A percentile compares a stretch with the other conserved stretches of the same genome.
Conservation (phyloP, 345 rosid species). For the Hibiscus syriacus region DNA sequence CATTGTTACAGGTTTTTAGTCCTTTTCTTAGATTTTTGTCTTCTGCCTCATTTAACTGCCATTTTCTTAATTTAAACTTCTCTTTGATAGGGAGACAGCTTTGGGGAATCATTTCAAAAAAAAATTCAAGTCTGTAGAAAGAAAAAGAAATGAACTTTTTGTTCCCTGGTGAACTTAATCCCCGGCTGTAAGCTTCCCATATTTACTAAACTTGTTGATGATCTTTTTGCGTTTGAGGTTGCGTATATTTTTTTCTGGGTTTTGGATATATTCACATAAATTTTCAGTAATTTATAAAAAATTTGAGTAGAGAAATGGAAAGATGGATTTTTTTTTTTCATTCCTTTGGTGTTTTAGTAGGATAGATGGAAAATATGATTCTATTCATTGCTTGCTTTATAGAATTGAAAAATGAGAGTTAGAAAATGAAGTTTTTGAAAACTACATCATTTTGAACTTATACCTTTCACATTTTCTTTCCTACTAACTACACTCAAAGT, state of each 20-base stretch:
- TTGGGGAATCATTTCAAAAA: neutral
- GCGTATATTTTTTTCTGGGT: neutral
- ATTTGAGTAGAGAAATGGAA: too few species aligned
- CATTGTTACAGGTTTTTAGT: constrained; percentile 31
- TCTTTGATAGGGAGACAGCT: neutral
- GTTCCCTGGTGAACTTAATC: neutral
- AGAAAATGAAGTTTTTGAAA: too few species aligned
- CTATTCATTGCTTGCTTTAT: too few species aligned
- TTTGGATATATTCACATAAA: neutral
- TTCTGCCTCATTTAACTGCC: too few species aligned
- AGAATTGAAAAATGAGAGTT: too few species aligned
- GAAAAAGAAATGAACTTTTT: neutral
- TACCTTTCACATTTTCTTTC: too few species aligned
- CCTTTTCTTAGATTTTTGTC: neutral
- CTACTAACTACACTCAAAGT: too few species aligned
- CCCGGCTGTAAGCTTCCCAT: neutral
- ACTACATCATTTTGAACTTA: too few species aligned
- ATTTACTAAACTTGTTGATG: neutral
- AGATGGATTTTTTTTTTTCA: too few species aligned
- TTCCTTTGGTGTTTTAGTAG: too few species aligned
- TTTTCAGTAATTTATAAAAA: neutral
- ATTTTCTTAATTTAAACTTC: too few species aligned
- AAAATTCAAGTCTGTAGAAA: neutral
- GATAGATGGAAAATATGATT: too few species aligned
- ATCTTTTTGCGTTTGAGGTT: neutral